phyloP scores from a whole-genome alignment of 1,284 basidiomycete genomes.

The Marasmius fiardii region DNA sequence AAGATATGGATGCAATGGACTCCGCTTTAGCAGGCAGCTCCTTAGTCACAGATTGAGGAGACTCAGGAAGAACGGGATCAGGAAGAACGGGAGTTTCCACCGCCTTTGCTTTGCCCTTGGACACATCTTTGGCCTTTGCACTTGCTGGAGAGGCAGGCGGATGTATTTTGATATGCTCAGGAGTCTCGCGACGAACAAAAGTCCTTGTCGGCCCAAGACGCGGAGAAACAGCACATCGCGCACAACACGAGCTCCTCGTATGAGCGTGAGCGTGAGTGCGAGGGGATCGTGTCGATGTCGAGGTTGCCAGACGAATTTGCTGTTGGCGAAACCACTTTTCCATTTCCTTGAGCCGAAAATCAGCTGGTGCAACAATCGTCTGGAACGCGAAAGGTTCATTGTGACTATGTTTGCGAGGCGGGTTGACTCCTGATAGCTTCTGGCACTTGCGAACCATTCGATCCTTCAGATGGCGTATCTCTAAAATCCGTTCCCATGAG shows the following conservation, averaged over 20 bases:
- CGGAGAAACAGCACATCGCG: conserved; percentile 13
- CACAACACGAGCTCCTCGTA: conserved; percentile 30
- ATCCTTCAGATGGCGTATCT: conserved; percentile 74
- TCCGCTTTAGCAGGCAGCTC: conserved; percentile 1
- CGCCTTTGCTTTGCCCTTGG: background rate
- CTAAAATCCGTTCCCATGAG: conserved; percentile 62
- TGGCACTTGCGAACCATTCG: conserved; percentile 76
- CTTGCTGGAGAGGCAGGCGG: conserved; percentile 1
- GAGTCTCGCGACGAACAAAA: conserved; percentile 4
- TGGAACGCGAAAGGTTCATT: conserved; percentile 46
- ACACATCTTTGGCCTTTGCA: background rate
- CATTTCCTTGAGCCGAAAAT: conserved; percentile 74
- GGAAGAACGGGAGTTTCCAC: background rate
- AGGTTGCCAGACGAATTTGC: conserved; percentile 19
- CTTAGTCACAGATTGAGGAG: background rate
- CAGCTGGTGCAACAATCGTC: conserved; percentile 60
- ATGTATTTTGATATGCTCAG: conserved; percentile 6
- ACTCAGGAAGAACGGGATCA: background rate
- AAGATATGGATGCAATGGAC: conserved; percentile 6
- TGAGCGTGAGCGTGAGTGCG: conserved; percentile 11
- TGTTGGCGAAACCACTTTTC: conserved; percentile 63
- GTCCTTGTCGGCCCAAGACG: background rate
- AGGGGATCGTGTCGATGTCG: conserved; percentile 5
- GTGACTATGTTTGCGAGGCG: conserved; percentile 30
- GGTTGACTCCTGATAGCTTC: conserved; percentile 42